Percentiles rank a stretch among this genome's conserved stretches.
Conservation (phyloP, 2,329 filamentous ascomycete genomes). For the Cordyceps farinosa region DNA sequence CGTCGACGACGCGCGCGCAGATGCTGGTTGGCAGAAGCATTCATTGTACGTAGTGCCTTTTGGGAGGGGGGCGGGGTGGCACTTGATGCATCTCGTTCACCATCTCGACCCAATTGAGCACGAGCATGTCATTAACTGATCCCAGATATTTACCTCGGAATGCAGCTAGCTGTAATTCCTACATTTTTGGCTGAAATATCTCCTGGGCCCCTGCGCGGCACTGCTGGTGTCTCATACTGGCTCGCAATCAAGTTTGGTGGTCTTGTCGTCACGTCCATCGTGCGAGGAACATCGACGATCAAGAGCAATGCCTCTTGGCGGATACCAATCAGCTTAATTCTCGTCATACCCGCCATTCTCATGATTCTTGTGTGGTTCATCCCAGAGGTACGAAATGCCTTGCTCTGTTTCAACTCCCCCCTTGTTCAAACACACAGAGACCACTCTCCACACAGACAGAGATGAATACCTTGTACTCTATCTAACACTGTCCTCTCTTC, state of each 20-base stretch:
- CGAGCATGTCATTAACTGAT: neutral
- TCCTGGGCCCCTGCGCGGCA: constrained; percentile 27
- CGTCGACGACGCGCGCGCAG: neutral
- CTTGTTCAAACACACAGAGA: no score
- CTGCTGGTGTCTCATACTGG: constrained; percentile 31
- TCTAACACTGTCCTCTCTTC: constrained; percentile 19
- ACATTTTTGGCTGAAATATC: constrained; percentile 32
- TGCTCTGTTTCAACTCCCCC: neutral
- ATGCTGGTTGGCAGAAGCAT: constrained; percentile 6
- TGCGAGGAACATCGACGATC: constrained; percentile 29
- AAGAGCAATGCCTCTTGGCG: constrained; percentile 30
- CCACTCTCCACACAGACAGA: no score
- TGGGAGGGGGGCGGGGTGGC: neutral
- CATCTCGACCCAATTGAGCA: neutral
- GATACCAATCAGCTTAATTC: constrained; percentile 35
- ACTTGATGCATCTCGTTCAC: neutral
- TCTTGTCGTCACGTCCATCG: constrained; percentile 25
- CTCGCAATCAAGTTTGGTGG: constrained; percentile 25
- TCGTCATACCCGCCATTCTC: constrained; percentile 30
- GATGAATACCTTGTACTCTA: neutral
- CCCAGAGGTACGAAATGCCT: constrained; percentile 20
- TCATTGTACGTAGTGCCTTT: neutral
- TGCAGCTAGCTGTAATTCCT: constrained; percentile 36
- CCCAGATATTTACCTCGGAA: constrained; percentile 33
- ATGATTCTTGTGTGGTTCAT: constrained; percentile 27